A percentile compares a stretch with the other conserved stretches of the same genome.
Conservation (phyloP, 2,329 filamentous ascomycete species). For the Claviceps sp. region DNA sequence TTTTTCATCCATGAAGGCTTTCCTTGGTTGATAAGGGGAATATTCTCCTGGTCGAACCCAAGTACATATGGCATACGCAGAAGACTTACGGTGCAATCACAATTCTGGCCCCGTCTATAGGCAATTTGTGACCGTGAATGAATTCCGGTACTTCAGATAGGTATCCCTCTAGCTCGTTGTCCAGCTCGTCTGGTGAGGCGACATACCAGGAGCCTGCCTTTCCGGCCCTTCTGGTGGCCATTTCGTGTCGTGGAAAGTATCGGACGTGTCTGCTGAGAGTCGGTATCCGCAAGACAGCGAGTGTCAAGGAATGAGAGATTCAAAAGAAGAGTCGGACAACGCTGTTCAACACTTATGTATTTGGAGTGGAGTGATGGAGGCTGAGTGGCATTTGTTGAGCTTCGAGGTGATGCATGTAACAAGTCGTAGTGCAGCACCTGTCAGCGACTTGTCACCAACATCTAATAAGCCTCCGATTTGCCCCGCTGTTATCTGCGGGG, state of each 20-base stretch:
- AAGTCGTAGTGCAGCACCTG: background rate
- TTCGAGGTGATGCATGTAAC: too few relatives aligned
- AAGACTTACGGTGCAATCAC: conserved; percentile 84
- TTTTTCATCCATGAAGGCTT: background rate
- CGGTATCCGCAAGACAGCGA: background rate
- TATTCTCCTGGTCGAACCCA: too few relatives aligned
- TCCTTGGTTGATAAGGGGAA: background rate
- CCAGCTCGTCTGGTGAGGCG: conserved; percentile 43
- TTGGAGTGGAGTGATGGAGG: too few relatives aligned
- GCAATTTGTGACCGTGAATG: conserved; percentile 46
- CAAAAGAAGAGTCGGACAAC: background rate
- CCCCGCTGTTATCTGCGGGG: background rate
- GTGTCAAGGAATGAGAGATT: background rate
- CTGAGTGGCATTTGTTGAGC: too few relatives aligned
- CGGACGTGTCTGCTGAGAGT: too few relatives aligned
- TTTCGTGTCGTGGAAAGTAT: background rate
- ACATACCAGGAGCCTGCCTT: conserved; percentile 89
- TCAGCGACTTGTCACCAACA: background rate
- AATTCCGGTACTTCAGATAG: conserved; percentile 56
- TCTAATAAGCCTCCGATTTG: background rate
- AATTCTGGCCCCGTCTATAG: conserved; percentile 60
- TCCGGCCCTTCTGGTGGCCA: conserved; percentile 11
- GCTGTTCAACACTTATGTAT: too few relatives aligned
- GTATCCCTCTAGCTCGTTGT: conserved; percentile 58
- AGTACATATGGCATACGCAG: background rate